Evolutionary conservation across 208 protist species (phyloP).

Genomic region (Trypanosoma platydactyli): DNA sequence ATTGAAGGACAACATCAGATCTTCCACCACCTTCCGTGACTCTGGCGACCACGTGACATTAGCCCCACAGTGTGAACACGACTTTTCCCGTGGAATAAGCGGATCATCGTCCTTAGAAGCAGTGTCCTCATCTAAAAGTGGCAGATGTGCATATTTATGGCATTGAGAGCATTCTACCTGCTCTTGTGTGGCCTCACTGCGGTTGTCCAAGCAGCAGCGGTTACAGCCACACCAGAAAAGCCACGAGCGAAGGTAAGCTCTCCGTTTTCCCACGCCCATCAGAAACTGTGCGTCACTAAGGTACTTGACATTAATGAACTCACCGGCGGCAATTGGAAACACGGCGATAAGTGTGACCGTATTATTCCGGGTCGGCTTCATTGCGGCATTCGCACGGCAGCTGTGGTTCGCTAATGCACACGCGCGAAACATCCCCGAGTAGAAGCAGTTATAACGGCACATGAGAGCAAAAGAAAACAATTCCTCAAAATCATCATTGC

Average conservation of each 20-base stretch:
- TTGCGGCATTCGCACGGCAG: conserved; percentile 85
- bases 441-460: conserved; percentile 89
- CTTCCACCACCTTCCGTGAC: conserved; percentile 15
- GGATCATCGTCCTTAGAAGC: conserved; percentile 5
- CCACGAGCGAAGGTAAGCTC: conserved; percentile 80
- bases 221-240: conserved; percentile 83
- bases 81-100: conserved; percentile 24
- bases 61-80: conserved; percentile 23
- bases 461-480: conserved; percentile 67
- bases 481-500: conserved; percentile 49
- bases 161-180: conserved; percentile 57
- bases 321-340: conserved; percentile 55
- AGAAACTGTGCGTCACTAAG: conserved; percentile 81
- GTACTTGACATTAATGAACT: conserved; percentile 89
- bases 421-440: conserved; percentile 83
- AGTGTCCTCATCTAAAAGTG: conserved; percentile 21
- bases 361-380: conserved; percentile 71
- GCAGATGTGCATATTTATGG: conserved; percentile 45
- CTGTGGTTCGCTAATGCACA: conserved; percentile 89
- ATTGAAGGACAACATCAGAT: conserved; percentile 32
- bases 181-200: conserved; percentile 47
- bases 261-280: conserved; percentile 72
- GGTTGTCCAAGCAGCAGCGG: conserved; percentile 56
- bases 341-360: conserved; percentile 81
- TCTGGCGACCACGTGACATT: conserved; percentile 18